These are phyloP conservation scores for Beta lomatogona DNA, from an alignment of 179 eudicot species.

Conservation along the genomic window DNA sequence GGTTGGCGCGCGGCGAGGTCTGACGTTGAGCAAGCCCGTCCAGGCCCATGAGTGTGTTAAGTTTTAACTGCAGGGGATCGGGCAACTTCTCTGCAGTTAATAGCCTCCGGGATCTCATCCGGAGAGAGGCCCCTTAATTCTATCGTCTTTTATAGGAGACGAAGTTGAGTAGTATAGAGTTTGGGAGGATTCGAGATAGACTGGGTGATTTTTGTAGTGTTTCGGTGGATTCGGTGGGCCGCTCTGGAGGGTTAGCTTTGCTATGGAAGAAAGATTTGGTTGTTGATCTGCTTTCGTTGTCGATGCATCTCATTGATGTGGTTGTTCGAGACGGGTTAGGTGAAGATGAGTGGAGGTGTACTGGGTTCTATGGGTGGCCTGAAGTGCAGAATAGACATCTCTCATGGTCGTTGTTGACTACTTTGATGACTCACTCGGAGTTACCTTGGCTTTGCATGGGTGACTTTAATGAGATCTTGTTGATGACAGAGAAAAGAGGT, in stretches of 20 bases:
- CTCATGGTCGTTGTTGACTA: background rate
- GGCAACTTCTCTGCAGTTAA: background rate
- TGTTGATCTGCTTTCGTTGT: background rate
- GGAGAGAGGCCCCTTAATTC: background rate
- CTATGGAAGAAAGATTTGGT: background rate
- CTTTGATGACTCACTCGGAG: background rate
- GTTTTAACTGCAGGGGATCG: background rate
- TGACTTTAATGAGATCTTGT: background rate
- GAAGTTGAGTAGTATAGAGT: background rate
- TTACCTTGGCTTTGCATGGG: background rate
- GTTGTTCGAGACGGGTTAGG: background rate
- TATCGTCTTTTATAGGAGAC: background rate
- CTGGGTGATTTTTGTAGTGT: background rate
- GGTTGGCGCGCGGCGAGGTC: background rate
- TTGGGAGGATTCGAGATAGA: background rate
- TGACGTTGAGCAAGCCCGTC: background rate
- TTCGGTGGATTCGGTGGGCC: background rate
- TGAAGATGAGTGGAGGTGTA: background rate
- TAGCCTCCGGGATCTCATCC: background rate
- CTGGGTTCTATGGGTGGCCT: slow-evolving; percentile 15
- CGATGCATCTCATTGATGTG: background rate
- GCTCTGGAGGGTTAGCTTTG: background rate
- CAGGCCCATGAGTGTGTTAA: background rate
- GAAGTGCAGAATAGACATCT: background rate
- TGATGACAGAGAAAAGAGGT: background rate